These are phyloP conservation scores for Pseudoscleropodium purum DNA, from an alignment of 225 moss, liverwort and hornwort genomes.

Conservation along the genomic window DNA sequence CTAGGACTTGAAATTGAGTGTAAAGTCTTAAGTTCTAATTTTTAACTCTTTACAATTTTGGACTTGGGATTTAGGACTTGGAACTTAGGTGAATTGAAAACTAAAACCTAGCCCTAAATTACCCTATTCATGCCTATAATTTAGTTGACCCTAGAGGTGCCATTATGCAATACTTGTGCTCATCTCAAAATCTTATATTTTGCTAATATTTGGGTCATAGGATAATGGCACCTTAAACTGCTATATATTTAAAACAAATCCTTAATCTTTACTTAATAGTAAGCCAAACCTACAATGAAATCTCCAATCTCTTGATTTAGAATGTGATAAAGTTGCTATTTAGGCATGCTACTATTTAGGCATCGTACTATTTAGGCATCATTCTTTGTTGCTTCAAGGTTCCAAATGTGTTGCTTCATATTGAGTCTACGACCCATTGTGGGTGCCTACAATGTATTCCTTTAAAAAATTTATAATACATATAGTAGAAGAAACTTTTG, in stretches of 20 bases:
- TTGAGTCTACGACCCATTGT: neutral
- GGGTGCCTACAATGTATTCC: neutral
- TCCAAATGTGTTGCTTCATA: neutral
- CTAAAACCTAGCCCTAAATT: neutral
- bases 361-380: accelerated
- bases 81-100: neutral
- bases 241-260: neutral
- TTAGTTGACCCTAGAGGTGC: neutral
- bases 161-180: accelerated
- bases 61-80: neutral
- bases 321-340: accelerated
- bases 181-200: neutral
- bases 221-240: neutral
- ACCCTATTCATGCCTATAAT: neutral
- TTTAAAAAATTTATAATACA: neutral
- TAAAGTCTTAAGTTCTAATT: accelerated
- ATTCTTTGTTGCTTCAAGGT: neutral
- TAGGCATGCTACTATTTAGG: accelerated
- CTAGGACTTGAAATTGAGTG: accelerated
- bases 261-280: neutral
- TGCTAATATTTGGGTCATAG: neutral
- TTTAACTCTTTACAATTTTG: neutral
- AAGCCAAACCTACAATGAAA: neutral
- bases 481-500: neutral
- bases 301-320: accelerated